phyloP scores from a whole-genome alignment of 345 rosid genomes.

The Draba incana region DNA sequence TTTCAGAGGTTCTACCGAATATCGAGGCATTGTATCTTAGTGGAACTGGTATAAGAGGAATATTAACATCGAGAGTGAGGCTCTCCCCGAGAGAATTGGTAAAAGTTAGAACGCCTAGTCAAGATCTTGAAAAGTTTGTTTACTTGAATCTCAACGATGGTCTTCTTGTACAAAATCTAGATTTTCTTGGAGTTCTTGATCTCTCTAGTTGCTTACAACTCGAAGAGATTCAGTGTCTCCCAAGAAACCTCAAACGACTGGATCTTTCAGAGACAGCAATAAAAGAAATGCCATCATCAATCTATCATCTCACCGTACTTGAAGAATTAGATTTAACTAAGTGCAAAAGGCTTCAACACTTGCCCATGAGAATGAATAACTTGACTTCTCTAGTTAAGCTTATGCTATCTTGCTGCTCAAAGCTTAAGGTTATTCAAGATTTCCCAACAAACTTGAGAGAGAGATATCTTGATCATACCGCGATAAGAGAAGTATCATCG shows the following conservation, averaged over 20 bases:
- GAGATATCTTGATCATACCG: background rate
- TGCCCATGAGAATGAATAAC: slow-evolving; percentile 10
- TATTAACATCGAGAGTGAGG: background rate
- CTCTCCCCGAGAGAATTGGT: background rate
- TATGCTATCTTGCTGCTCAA: slow-evolving; percentile 14
- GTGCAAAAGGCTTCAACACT: slow-evolving; percentile 5
- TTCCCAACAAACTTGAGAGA: background rate
- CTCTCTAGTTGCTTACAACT: slow-evolving; percentile 12
- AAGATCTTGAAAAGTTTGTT: background rate
- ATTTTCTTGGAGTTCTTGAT: slow-evolving; percentile 12
- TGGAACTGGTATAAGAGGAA: background rate
- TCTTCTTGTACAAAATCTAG: background rate
- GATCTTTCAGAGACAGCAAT: background rate
- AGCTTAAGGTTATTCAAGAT: background rate
- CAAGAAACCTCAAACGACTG: slow-evolving; percentile 10
- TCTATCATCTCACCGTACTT: slow-evolving; percentile 1
- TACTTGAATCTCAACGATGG: background rate
- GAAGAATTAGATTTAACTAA: slow-evolving; percentile 8
- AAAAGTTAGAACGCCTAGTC: background rate
- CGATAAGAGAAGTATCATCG: slow-evolving; percentile 17
- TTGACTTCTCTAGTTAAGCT: slow-evolving; percentile 4
- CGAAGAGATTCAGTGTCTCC: background rate
- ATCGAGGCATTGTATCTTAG: slow-evolving; percentile 5
- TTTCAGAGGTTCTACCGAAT: slow-evolving; percentile 14
- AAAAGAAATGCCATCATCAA: slow-evolving; percentile 15